Percentiles rank a stretch among this genome's conserved stretches.
These are phyloP conservation scores for Corynascus novoguineensis DNA, from an alignment of 495 filamentous ascomycete species.

Conservation along the genomic window DNA sequence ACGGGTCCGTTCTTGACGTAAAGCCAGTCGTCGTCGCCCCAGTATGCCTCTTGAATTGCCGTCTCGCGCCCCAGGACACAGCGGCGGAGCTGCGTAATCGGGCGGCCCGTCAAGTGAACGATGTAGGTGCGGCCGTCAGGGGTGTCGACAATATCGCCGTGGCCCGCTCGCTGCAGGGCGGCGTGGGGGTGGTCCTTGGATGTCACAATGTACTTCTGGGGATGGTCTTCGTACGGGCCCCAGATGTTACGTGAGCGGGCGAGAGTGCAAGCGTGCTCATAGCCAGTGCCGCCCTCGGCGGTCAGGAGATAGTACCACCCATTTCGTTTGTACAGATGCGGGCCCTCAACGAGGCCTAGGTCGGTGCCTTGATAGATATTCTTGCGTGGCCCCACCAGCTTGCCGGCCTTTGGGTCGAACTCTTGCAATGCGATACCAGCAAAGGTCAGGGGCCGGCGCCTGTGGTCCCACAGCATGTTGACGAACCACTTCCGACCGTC, in stretches of 20 bases:
- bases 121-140: conserved; percentile 52
- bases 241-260: conserved; percentile 49
- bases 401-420: conserved; percentile 39
- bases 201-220: conserved; percentile 42
- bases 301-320: conserved; percentile 64
- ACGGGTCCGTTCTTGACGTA: conserved; percentile 53
- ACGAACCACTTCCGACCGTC: conserved; percentile 52
- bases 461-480: conserved; percentile 51
- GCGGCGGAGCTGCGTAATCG: conserved; percentile 47
- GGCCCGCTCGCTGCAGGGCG: conserved; percentile 50
- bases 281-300: conserved; percentile 60
- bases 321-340: conserved; percentile 59
- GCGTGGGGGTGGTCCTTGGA: conserved; percentile 41
- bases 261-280: conserved; percentile 50
- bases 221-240: conserved; percentile 55
- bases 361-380: conserved; percentile 54
- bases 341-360: conserved; percentile 53
- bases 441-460: conserved; percentile 40
- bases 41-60: conserved; percentile 50
- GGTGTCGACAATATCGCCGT: conserved; percentile 56
- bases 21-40: conserved; percentile 51
- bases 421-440: conserved; percentile 48
- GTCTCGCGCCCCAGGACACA: conserved; percentile 53
- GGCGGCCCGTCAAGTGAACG: conserved; percentile 50
- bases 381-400: conserved; percentile 43